These are phyloP conservation scores for Mrakia frigida DNA, from an alignment of 768 basidiomycete genomes.

Conservation along the genomic window DNA sequence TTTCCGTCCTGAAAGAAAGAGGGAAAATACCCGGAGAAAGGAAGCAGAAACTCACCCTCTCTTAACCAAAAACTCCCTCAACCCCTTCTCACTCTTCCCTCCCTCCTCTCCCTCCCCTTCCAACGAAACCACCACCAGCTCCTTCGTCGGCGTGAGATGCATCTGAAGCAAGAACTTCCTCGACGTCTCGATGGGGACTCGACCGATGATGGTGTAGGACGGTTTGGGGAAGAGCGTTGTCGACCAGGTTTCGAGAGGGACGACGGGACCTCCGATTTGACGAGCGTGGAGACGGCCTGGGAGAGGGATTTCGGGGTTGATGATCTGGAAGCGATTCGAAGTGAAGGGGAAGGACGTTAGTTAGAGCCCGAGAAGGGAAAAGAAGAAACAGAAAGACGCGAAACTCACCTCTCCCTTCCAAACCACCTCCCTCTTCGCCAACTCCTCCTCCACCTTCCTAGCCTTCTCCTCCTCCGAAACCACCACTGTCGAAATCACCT, in stretches of 20 bases:
- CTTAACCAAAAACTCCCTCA: conserved; percentile 5
- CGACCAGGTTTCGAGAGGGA: conserved; percentile 1
- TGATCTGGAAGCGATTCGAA: conserved; percentile 4
- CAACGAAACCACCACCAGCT: conserved; percentile 25
- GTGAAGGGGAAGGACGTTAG: not conserved
- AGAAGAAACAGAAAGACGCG: not conserved
- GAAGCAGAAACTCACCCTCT: conserved; percentile 23
- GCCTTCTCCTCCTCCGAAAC: not conserved
- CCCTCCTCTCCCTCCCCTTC: conserved; percentile 15
- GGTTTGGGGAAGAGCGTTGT: not conserved
- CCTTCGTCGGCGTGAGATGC: conserved; percentile 28
- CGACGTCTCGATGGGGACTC: conserved; percentile 10
- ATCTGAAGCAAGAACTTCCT: conserved; percentile 28
- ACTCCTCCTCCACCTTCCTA: not conserved
- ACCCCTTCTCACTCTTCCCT: not conserved
- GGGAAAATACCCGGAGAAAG: too few relatives aligned
- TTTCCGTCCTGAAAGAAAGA: not conserved
- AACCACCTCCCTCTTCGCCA: not conserved
- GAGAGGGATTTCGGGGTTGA: conserved; percentile 25
- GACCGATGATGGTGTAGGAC: conserved; percentile 18
- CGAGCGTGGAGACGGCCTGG: not conserved
- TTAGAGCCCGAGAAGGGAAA: not conserved
- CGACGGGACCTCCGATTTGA: conserved; percentile 24
- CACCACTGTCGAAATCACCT: not conserved
- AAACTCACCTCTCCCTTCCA: conserved; percentile 26